Base-by-base conservation (phyloP, 768 basidiomycete genomes). In the Crassisporium funariophilum region DNA sequence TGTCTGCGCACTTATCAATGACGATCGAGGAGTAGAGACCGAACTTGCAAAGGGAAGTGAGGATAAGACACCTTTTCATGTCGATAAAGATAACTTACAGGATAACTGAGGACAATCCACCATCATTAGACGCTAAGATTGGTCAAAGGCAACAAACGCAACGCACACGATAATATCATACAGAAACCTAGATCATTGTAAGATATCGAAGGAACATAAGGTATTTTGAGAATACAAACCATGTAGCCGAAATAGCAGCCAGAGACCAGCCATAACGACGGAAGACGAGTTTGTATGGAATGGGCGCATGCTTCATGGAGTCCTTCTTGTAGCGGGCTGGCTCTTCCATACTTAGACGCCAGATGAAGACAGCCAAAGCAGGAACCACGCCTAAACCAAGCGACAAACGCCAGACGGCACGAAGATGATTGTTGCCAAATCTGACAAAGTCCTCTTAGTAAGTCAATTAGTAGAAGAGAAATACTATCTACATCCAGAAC, bases 271-370 rank as follows among this genome's bases (percentile, higher is more conserved):
- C 88, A 62, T 98, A 98, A 34, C 89, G 82, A 58, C 76, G 84
- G 31, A 95, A 51, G 54, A 94, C 73, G 19, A 97, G 76, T 62
- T 64, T 50, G 61, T 94, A 93, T 0, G 93, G 93, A 45, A 91
- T 86, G 33, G 66, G 74, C 8, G 81, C 77, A 36, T 77, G 62
- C 56, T 82, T 88, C 89, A 95, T 93, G 1, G 88, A 84, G 64
- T 89, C 81, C 54, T 81, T 84, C 63, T 77, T 83, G 64, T 77
- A 94, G 13, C 82, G 72, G 10, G 73, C 73, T 1, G 92, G 90
- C 58, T 95, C 90, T 21, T 83, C 76, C 87, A 95, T 91, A 49
- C 75, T 79, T 43, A 91, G 60, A 54, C 93, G 90, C 91, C 93
- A 95, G 40, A 91, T 57, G 58, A 95, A 82, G n/a, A 95, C 86